Evolutionary conservation across 2,329 filamentous ascomycete genomes (phyloP).

Genomic region (Ustulina deusta): DNA sequence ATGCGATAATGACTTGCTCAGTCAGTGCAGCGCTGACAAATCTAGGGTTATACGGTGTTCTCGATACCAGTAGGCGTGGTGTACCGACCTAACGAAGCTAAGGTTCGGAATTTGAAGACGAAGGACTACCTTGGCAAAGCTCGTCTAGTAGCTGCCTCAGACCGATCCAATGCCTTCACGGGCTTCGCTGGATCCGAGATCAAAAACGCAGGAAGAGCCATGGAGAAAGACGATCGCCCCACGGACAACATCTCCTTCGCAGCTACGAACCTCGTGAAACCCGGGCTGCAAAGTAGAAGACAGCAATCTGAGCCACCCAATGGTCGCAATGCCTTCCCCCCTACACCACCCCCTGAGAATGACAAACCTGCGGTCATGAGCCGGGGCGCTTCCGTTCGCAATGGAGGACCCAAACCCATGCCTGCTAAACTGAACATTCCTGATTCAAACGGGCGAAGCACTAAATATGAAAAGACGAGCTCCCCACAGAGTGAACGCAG

Average conservation of each 20-base stretch:
- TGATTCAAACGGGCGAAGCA: conserved; percentile 61
- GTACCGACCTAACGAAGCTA: conserved; percentile 95
- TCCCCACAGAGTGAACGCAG: conserved; percentile 59
- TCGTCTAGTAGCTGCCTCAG: conserved; percentile 88
- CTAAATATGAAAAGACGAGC: conserved; percentile 66
- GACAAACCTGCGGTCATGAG: conserved; percentile 70
- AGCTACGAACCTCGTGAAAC: conserved; percentile 92
- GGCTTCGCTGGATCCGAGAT: conserved; percentile 84
- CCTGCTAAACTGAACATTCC: conserved; percentile 74
- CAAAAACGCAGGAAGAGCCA: conserved; percentile 71
- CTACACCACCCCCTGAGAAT: conserved; percentile 95
- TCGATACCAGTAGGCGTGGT: conserved; percentile 96
- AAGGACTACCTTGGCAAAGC: conserved; percentile 98
- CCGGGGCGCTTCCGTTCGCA: conserved; percentile 71
- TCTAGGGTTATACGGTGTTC: conserved; percentile 95
- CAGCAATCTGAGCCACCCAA: conserved; percentile 88
- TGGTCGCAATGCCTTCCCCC: conserved; percentile 87
- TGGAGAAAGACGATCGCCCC: conserved; percentile 81
- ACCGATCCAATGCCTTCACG: conserved; percentile 82
- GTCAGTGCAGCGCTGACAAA: conserved; percentile 46
- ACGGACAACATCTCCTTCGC: conserved; percentile 89
- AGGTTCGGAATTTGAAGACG: conserved; percentile 97
- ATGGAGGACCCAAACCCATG: conserved; percentile 70
- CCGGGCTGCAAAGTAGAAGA: conserved; percentile 80
- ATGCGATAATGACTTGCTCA: conserved; percentile 46